Percentiles rank a stretch among this genome's conserved stretches.
phyloP scores from a whole-genome alignment of 306 rosid species.

The Mimosa bimucronata region DNA sequence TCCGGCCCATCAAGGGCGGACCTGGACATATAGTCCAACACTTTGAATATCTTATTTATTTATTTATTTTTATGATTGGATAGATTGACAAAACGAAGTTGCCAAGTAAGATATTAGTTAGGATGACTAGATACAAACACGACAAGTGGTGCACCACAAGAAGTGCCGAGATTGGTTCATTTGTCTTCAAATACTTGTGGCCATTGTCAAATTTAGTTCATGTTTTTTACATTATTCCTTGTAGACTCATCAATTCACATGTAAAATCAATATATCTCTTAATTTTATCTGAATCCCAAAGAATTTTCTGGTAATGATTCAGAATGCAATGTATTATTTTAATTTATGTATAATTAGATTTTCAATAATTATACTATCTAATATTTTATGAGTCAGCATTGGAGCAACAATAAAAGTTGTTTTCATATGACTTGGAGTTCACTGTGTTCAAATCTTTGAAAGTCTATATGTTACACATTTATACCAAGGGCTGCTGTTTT shows the following conservation, averaged over 20 bases:
- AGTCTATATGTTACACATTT: too few relatives aligned
- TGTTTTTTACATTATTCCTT: conserved; percentile 11
- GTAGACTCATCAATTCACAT: background rate
- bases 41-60: background rate
- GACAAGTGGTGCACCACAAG: conserved; percentile 22
- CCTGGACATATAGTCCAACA: too few relatives aligned
- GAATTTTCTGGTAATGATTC: background rate
- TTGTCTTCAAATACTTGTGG: conserved; percentile 36
- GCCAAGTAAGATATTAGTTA: conserved; percentile 17
- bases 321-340: background rate
- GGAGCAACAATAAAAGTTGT: too few relatives aligned
- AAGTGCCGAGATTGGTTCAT: conserved; percentile 34
- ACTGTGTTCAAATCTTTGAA: too few relatives aligned
- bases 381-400: background rate
- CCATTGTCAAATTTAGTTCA: conserved; percentile 35
- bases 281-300: background rate
- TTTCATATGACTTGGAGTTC: too few relatives aligned
- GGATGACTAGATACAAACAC: conserved; percentile 15
- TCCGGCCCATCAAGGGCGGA: too few relatives aligned
- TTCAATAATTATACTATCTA: background rate
- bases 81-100: conserved; percentile 25
- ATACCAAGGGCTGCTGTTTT: too few relatives aligned
- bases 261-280: background rate
- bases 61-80: background rate
- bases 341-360: background rate